Percentiles rank a stretch among this genome's conserved stretches.
Evolutionary conservation across 768 basidiomycete species (phyloP).

Genomic region (Boletus tylopilopsis): DNA sequence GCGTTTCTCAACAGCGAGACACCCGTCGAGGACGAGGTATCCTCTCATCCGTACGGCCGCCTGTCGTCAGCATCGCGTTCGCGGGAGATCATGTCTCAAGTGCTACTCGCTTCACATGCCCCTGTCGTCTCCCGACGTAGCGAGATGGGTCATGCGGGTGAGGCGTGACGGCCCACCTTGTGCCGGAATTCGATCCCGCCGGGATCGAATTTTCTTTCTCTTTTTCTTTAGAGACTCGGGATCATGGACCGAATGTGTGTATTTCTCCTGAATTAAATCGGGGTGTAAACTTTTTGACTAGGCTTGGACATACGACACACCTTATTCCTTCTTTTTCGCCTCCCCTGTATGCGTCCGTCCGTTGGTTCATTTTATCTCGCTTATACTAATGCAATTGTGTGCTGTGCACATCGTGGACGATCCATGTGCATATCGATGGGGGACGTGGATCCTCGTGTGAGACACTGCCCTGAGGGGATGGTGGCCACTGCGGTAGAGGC

Average conservation of each 20-base stretch:
- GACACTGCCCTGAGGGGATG: slow-evolving; percentile 8
- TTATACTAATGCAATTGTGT: slow-evolving; percentile 3
- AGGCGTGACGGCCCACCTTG: slow-evolving; percentile 6
- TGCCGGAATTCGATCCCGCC: not conserved
- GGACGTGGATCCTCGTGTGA: slow-evolving; percentile 12
- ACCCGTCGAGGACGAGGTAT: slow-evolving; percentile 21
- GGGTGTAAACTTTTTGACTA: slow-evolving; percentile 21
- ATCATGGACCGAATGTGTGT: slow-evolving; percentile 16
- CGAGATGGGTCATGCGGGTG: no score
- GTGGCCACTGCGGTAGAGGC: slow-evolving; percentile 10
- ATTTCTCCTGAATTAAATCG: slow-evolving; percentile 12
- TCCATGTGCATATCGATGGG: slow-evolving; percentile 1
- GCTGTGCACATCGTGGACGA: slow-evolving; percentile 10
- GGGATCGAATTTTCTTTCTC: no score
- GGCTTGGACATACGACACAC: not conserved
- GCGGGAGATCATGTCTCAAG: slow-evolving; percentile 43
- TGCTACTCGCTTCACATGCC: slow-evolving; percentile 32
- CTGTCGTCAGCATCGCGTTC: slow-evolving; percentile 19
- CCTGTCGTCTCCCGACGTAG: slow-evolving; percentile 15
- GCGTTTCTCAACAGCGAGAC: slow-evolving; percentile 45
- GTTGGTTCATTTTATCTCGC: slow-evolving; percentile 12
- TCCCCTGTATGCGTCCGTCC: slow-evolving; percentile 5
- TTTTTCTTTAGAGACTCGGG: not conserved
- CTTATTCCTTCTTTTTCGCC: not conserved
- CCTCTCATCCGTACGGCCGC: slow-evolving; percentile 16